Evolutionary conservation across 2,329 filamentous ascomycete genomes (phyloP).

Genomic region (Zasmidium angulare): DNA sequence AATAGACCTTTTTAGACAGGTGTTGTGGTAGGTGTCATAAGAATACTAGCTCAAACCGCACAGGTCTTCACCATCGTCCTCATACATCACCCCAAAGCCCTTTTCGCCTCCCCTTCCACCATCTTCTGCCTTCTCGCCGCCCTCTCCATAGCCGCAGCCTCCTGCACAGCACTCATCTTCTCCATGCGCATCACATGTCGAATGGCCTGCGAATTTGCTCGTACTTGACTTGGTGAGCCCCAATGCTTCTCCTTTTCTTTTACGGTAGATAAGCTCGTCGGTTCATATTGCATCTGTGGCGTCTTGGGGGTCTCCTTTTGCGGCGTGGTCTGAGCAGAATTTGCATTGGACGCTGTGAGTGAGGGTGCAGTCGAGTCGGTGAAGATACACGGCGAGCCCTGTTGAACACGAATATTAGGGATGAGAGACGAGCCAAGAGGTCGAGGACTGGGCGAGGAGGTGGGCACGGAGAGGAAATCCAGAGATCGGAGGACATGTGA

Average conservation of each 20-base stretch:
- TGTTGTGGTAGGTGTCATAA: too few relatives aligned
- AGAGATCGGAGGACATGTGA: slow-evolving; percentile 14
- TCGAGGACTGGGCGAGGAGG: neutral
- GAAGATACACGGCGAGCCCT: slow-evolving; percentile 14
- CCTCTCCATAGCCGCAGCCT: slow-evolving; percentile 25
- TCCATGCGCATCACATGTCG: slow-evolving; percentile 19
- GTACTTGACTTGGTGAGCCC: neutral
- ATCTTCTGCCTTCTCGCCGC: slow-evolving; percentile 16
- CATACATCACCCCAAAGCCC: slow-evolving; percentile 1
- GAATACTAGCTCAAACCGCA: neutral
- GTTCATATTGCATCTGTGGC: too few relatives aligned
- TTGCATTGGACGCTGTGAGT: neutral
- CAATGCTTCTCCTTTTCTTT: neutral
- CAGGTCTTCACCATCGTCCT: too few relatives aligned
- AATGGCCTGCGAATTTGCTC: slow-evolving; percentile 10
- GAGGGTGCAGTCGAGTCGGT: slow-evolving; percentile 14
- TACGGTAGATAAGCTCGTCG: too few relatives aligned
- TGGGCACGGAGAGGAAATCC: slow-evolving; percentile 1
- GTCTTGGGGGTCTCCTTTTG: neutral
- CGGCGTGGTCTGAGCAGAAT: neutral
- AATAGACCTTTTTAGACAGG: neutral
- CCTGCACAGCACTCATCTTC: slow-evolving; percentile 21
- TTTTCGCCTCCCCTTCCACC: slow-evolving; percentile 6
- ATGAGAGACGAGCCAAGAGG: neutral
- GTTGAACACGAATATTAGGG: neutral